These are phyloP conservation scores for Colletotrichum kahawae DNA, from an alignment of 2,329 filamentous ascomycete species.

Conservation along the genomic window DNA sequence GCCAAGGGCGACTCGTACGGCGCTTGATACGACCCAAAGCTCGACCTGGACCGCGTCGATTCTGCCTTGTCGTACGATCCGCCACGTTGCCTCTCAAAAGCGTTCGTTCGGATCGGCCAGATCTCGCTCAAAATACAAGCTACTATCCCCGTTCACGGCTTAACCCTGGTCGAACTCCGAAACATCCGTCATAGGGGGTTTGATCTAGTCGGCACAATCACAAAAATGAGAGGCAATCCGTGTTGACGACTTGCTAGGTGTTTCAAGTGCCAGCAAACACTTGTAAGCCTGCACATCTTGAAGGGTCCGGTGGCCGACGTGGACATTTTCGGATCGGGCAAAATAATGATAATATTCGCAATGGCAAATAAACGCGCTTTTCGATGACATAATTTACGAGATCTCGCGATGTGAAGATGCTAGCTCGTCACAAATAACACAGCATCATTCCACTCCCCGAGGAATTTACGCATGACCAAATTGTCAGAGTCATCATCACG, in stretches of 20 bases:
- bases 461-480: too few species aligned
- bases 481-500: too few species aligned
- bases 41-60: not conserved
- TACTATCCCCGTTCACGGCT: not conserved
- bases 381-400: not conserved
- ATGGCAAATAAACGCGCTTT: not conserved
- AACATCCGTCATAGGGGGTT: not conserved
- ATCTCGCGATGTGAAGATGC: not conserved
- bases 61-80: not conserved
- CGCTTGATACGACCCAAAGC: not conserved
- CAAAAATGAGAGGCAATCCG: not conserved
- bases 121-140: not conserved
- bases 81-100: not conserved
- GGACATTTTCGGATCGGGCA: not conserved
- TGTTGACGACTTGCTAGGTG: not conserved
- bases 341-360: not conserved
- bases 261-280: not conserved
- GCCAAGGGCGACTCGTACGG: not conserved
- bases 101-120: not conserved
- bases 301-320: not conserved
- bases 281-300: not conserved
- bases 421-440: not conserved
- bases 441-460: too few species aligned
- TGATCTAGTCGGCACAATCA: not conserved
- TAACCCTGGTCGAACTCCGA: not conserved